Evolutionary conservation across 176 grass and related monocot genomes (phyloP).

Genomic region (Otatea glauca): DNA sequence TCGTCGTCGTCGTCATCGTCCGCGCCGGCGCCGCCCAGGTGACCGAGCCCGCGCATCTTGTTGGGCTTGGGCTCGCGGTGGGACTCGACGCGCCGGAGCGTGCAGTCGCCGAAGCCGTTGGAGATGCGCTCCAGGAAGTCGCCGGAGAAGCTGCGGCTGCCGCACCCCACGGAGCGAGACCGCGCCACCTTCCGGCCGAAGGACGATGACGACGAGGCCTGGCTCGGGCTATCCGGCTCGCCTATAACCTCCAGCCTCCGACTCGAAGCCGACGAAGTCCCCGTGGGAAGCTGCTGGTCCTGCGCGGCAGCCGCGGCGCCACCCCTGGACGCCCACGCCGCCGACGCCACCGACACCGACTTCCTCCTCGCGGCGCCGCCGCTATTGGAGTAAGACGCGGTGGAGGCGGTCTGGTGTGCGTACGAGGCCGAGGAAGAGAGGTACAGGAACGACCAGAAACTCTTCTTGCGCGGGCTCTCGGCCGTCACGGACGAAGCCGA

Average conservation of each 20-base stretch:
- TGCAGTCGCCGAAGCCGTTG: conserved; percentile 84
- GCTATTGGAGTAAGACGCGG: not conserved
- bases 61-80: conserved; percentile 67
- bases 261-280: not conserved
- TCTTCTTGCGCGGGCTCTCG: conserved; percentile 90
- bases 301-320: conserved; percentile 2
- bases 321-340: conserved; percentile 38
- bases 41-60: conserved; percentile 35
- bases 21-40: not conserved
- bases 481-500: conserved; percentile 41
- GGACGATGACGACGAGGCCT: conserved; percentile 64
- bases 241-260: conserved; percentile 45
- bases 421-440: conserved; percentile 53
- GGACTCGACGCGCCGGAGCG: conserved; percentile 78
- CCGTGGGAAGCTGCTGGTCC: conserved; percentile 38
- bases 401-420: conserved; percentile 38
- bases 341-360: conserved; percentile 50
- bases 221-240: conserved; percentile 64
- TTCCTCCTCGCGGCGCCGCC: conserved; percentile 39
- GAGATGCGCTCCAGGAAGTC: conserved; percentile 91
- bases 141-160: conserved; percentile 80
- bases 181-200: conserved; percentile 81
- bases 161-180: conserved; percentile 82
- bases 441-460: conserved; percentile 94
- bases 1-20: conserved; percentile 43